These are phyloP conservation scores for Huntiella moniliformis DNA, from an alignment of 2,329 filamentous ascomycete genomes.

Conservation along the genomic window DNA sequence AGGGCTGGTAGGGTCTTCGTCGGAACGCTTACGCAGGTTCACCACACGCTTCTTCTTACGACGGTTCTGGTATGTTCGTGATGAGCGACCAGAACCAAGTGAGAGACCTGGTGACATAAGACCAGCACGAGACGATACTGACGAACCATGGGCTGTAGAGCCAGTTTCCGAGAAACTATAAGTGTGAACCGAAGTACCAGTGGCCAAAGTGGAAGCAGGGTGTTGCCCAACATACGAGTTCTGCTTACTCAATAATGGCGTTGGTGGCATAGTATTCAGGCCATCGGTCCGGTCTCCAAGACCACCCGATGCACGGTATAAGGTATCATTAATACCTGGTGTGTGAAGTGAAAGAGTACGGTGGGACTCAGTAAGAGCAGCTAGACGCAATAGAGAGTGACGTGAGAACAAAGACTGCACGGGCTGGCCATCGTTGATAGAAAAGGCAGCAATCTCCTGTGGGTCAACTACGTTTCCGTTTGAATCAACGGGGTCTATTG, in stretches of 20 bases:
- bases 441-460: conserved; percentile 55
- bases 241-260: conserved; percentile 39
- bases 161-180: conserved; percentile 51
- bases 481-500: conserved; percentile 64
- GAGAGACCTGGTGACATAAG: conserved; percentile 28
- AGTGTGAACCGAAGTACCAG: conserved; percentile 16
- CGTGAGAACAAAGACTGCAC: conserved; percentile 84
- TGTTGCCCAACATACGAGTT: conserved; percentile 30
- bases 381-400: conserved; percentile 74
- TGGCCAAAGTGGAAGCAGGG: neutral
- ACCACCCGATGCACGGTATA: conserved; percentile 84
- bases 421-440: conserved; percentile 61
- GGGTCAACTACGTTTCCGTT: conserved; percentile 61
- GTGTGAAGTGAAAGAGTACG: conserved; percentile 82
- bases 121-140: conserved; percentile 38
- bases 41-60: conserved; percentile 76
- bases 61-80: conserved; percentile 42
- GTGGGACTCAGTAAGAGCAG: conserved; percentile 70
- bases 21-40: conserved; percentile 49
- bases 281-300: conserved; percentile 51
- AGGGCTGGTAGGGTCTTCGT: conserved; percentile 21
- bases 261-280: conserved; percentile 17
- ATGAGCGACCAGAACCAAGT: conserved; percentile 38
- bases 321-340: conserved; percentile 70
- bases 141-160: conserved; percentile 41